Conservation (phyloP, 495 filamentous ascomycete genomes). For the Beverwykella pulmonaria region DNA sequence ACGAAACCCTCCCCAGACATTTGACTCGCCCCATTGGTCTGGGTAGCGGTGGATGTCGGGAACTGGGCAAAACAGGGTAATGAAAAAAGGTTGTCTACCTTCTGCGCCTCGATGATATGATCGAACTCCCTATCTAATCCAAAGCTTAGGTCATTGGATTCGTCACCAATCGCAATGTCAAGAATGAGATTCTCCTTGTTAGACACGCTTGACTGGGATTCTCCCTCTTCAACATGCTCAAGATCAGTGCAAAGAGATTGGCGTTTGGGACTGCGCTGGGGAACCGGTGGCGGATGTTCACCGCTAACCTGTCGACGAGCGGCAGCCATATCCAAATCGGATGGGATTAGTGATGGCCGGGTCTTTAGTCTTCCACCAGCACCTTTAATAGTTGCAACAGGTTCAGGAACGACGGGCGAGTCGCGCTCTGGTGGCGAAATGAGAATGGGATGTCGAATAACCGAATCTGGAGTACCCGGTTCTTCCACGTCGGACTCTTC, state of each 20-base stretch:
- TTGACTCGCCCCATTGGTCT: slow-evolving; percentile 25
- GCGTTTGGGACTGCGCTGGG: slow-evolving; percentile 40
- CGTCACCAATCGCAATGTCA: slow-evolving; percentile 65
- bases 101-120: slow-evolving; percentile 93
- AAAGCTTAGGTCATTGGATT: slow-evolving; percentile 66
- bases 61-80: slow-evolving; percentile 44
- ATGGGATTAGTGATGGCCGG: slow-evolving; percentile 80
- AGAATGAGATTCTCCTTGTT: slow-evolving; percentile 57
- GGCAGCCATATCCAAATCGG: slow-evolving; percentile 88
- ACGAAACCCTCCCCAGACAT: slow-evolving; percentile 41
- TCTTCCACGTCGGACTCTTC: slow-evolving; percentile 61
- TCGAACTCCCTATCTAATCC: slow-evolving; percentile 93
- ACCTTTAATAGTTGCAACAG: slow-evolving; percentile 85
- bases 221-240: slow-evolving; percentile 25
- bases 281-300: slow-evolving; percentile 43
- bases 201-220: slow-evolving; percentile 17
- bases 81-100: slow-evolving; percentile 69
- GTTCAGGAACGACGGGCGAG: slow-evolving; percentile 72
- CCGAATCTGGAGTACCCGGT: slow-evolving; percentile 87
- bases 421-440: slow-evolving; percentile 43
- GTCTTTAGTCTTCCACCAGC: slow-evolving; percentile 88
- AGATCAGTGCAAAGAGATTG: slow-evolving; percentile 38
- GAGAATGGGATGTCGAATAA: slow-evolving; percentile 74
- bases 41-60: slow-evolving; percentile 25
- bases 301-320: slow-evolving; percentile 82